phyloP scores from a whole-genome alignment of 78 protist species.

The Tieghemostelium lacteum region DNA sequence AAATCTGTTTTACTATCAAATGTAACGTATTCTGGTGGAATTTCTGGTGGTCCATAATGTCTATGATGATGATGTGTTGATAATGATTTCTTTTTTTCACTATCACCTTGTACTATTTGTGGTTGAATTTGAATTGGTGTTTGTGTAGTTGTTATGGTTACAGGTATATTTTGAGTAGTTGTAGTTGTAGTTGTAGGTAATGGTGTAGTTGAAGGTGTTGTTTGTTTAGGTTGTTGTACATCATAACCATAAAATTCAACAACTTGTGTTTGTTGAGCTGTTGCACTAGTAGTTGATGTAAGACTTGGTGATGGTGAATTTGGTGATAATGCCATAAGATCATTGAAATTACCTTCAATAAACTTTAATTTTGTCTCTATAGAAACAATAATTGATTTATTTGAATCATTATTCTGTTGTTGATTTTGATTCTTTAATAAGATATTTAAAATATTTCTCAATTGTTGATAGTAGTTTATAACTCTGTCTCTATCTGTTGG shows the following conservation, averaged over 20 bases:
- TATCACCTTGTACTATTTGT: not conserved
- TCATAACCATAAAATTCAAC: too few species aligned
- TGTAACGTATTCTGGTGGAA: constrained; percentile 75
- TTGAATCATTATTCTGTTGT: constrained; percentile 1
- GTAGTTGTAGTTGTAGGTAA: not conserved
- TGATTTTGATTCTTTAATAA: constrained; percentile 11
- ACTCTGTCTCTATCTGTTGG: constrained; percentile 34
- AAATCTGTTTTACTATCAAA: constrained; percentile 64
- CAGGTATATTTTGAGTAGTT: not conserved
- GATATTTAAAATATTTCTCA: constrained; percentile 37
- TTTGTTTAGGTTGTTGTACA: too few species aligned
- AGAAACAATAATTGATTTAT: constrained; percentile 10
- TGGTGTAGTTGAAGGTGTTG: constrained; percentile 5
- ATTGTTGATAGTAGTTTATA: constrained; percentile 23
- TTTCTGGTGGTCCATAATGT: constrained; percentile 76
- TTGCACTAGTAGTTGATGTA: not conserved
- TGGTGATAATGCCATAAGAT: not conserved
- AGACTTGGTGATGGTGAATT: not conserved
- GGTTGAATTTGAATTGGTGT: not conserved
- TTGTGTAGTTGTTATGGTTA: not conserved
- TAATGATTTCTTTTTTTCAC: not conserved
- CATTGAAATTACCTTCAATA: constrained; percentile 32
- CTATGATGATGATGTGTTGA: constrained; percentile 14
- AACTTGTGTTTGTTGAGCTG: constrained; percentile 12
- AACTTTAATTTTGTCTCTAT: constrained; percentile 49